These are phyloP conservation scores for Hypoxylon sp. DNA, from an alignment of 2,329 filamentous ascomycete species.

Conservation along the genomic window DNA sequence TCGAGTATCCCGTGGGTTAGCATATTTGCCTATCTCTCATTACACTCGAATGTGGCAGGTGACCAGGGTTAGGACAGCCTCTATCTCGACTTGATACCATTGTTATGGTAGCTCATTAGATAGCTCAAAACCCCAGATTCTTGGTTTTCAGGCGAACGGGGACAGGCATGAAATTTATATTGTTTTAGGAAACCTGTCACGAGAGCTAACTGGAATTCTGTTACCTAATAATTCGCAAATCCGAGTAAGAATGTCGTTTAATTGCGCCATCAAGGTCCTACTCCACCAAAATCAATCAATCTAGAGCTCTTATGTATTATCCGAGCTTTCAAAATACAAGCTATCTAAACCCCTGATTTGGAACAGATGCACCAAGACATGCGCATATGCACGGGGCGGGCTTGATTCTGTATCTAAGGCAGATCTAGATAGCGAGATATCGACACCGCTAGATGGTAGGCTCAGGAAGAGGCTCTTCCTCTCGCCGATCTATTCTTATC, in stretches of 20 bases:
- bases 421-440: slow-evolving; percentile 37
- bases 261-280: slow-evolving; percentile 41
- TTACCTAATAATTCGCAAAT: slow-evolving; percentile 45
- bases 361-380: slow-evolving; percentile 24
- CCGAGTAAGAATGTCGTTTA: slow-evolving; percentile 41
- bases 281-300: slow-evolving; percentile 30
- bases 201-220: slow-evolving; percentile 33
- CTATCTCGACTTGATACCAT: slow-evolving; percentile 21
- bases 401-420: slow-evolving; percentile 20
- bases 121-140: slow-evolving; percentile 16
- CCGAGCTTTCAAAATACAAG: slow-evolving; percentile 20
- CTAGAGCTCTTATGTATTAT: slow-evolving; percentile 21
- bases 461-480: slow-evolving; percentile 42
- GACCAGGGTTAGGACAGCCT: slow-evolving; percentile 24
- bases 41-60: slow-evolving; percentile 45
- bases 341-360: slow-evolving; percentile 31
- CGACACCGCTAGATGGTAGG: slow-evolving; percentile 40
- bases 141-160: slow-evolving; percentile 9
- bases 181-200: slow-evolving; percentile 40
- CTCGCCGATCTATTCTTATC: slow-evolving; percentile 47
- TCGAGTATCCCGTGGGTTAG: slow-evolving; percentile 16
- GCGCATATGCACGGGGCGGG: slow-evolving; percentile 27
- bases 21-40: slow-evolving; percentile 39
- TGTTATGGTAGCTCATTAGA: slow-evolving; percentile 17
- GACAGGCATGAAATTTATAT: slow-evolving; percentile 30